Evolutionary conservation across 192 early-diverging fungal species (phyloP), one percentile per base, ranked within the genome.

Genomic region (Mycoemilia scoparia): DNA sequence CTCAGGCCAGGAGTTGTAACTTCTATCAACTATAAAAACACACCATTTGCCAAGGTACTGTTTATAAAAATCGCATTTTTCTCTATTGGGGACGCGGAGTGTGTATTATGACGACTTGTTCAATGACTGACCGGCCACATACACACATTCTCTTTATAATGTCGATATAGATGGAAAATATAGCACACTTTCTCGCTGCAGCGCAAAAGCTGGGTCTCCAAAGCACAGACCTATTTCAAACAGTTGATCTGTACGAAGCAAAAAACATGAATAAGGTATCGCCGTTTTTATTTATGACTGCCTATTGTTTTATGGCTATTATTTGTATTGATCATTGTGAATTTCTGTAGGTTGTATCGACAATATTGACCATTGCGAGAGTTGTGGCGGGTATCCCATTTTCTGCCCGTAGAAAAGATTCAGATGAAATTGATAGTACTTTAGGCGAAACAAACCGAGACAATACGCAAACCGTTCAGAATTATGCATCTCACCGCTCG

Each of bases 91-190:
- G 21, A 17, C 17, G 19, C 13, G 25, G 4, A 15, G 21, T 32
- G 30, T 14, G 13, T 22, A 35, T 12, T 16, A 35, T 24, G 36
- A 5, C 16, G 33, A 15, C 29, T 21, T 21, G 34, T 24, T 8
- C 7, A 13, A 15, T 27, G 14, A n/a, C n/a, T n/a, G n/a, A n/a
- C n/a, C n/a, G n/a, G n/a, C 2, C 24, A 29, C 32, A 34, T 16
- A 13, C 30, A 39, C 23, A 19, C n/a, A 21, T 17, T 33, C 10
- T 5, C 19, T n/a, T 33, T 11, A 17, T 26, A 16, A 4, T 21
- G 10, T 4, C 21, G 2, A 16, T 49, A 37, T 64, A 83, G 82
- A 85, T 86, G 78, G 80, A 83, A 38, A 84, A 85, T 36, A 83
- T 83, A 24, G 54, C 59, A 43, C 73, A 76, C 45, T 85, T 83